Evolutionary conservation across 2,329 filamentous ascomycete species (phyloP).

Genomic region (Aureobasidium subglaciale): DNA sequence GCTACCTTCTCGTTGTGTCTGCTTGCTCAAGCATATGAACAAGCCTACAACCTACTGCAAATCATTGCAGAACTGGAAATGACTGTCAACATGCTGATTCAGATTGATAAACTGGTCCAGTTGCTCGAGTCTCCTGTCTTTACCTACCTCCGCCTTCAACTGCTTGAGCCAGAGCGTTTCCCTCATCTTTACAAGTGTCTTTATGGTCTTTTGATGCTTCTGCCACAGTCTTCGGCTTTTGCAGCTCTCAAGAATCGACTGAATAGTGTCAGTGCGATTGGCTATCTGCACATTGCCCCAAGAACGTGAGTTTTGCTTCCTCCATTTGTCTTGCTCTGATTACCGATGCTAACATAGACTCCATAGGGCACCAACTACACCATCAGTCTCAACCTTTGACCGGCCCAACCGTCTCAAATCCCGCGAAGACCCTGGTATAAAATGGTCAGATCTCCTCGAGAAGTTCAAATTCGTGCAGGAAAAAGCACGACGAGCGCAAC

Average conservation of each 20-base stretch:
- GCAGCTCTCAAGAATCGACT: slow-evolving; percentile 92
- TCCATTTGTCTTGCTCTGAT: slow-evolving; percentile 19
- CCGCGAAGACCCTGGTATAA: slow-evolving; percentile 67
- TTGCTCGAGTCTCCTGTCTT: slow-evolving; percentile 95
- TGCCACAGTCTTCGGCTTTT: slow-evolving; percentile 97
- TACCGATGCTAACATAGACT: slow-evolving; percentile 14
- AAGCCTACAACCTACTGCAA: slow-evolving; percentile 90
- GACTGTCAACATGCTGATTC: slow-evolving; percentile 97
- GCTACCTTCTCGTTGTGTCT: slow-evolving; percentile 94
- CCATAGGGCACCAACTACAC: slow-evolving; percentile 25
- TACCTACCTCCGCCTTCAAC: slow-evolving; percentile 89
- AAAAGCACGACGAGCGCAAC: slow-evolving; percentile 64
- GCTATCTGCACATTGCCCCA: slow-evolving; percentile 78
- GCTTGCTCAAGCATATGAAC: slow-evolving; percentile 93
- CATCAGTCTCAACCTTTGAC: slow-evolving; percentile 30
- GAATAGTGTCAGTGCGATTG: slow-evolving; percentile 95
- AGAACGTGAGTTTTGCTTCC: slow-evolving; percentile 50
- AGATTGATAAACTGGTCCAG: slow-evolving; percentile 97
- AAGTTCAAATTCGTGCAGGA: slow-evolving; percentile 93
- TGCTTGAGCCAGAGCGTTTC: slow-evolving; percentile 90
- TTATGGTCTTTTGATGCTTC: slow-evolving; percentile 91
- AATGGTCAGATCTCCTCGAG: slow-evolving; percentile 87
- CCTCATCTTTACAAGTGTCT: slow-evolving; percentile 87
- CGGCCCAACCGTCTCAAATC: slow-evolving; percentile 67
- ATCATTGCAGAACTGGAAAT: slow-evolving; percentile 97